Evolutionary conservation across 768 basidiomycete genomes (phyloP).

Genomic region (Boletus edulis): DNA sequence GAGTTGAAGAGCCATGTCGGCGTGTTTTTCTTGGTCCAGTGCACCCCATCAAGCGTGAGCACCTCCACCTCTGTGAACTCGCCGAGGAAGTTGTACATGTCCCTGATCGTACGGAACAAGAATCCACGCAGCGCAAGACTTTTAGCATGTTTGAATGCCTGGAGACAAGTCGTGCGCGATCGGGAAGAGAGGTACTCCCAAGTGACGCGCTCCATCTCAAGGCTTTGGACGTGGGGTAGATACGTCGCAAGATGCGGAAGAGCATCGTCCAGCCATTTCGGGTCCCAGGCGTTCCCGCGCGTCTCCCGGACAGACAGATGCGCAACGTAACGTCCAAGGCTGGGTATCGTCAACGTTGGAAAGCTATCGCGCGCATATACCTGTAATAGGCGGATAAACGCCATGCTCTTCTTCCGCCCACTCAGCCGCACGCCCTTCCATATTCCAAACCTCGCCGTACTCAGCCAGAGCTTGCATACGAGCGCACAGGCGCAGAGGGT

Average conservation of each 20-base stretch:
- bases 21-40: constrained; percentile 19
- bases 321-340: constrained; percentile 52
- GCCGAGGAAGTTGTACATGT: constrained; percentile 28
- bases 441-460: constrained; percentile 21
- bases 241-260: constrained; percentile 24
- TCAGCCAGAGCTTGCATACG: constrained; percentile 32
- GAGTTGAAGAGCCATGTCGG: constrained; percentile 10
- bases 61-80: constrained; percentile 27
- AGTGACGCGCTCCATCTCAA: constrained; percentile 30
- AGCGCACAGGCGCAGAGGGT: constrained; percentile 27
- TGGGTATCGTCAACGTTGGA: constrained; percentile 42
- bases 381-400: constrained; percentile 16
- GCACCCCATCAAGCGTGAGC: constrained; percentile 30
- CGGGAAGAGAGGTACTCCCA: constrained; percentile 32
- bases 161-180: constrained; percentile 25
- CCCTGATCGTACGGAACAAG: constrained; percentile 23
- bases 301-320: constrained; percentile 29
- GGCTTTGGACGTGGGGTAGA: constrained; percentile 18
- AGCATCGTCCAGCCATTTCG: constrained; percentile 31
- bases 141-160: constrained; percentile 20
- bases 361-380: constrained; percentile 30
- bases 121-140: constrained; percentile 25
- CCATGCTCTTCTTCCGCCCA: constrained; percentile 18
- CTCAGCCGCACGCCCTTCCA: constrained; percentile 24
- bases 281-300: constrained; percentile 32